Base-by-base conservation (phyloP, 2,329 filamentous ascomycete genomes). In the Fusarium metavorans region DNA sequence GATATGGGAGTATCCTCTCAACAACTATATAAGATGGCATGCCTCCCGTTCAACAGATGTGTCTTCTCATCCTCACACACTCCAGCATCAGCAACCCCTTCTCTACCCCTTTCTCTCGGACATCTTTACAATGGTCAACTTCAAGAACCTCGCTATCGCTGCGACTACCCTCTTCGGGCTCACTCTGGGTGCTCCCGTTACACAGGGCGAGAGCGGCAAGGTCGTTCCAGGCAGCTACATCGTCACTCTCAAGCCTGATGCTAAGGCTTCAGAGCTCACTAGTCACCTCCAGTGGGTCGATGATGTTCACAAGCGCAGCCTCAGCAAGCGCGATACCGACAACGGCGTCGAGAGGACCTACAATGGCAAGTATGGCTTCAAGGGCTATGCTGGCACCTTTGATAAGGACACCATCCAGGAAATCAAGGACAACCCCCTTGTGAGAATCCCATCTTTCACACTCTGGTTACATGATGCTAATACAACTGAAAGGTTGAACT, bases 181-280 rank as follows among this genome's bases (percentile, higher is more conserved):
- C 50, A 67, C 57, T 35, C 52, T 72, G 27, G 75, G 75, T 13
- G 76, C 76, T 45, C 79, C 80, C 32, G 60, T 76, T 37, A 67
- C 68, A 9, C 70, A 76, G 59, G 69, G 66, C 30, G 71, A 68
- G 60, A 60, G 71, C 11, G 70, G 65, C 43, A 35, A 75, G 35
- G 66, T 83, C 63, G 74, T 85, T 54, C 77, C 83, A 57, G 82
- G 81, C 75, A 86, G 85, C 64, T 92, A 90, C 82, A 91, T 92
- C 75, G 86, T 92, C 41, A 89, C 92, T 58, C 91, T 91, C 82
- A 89, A 91, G 81, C 83, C 83, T 72, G 86, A 85, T 62, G 84
- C 85, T 73, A 82, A 81, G 59, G 79, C 84, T 20, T 82, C 83
- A 5, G 83, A 82, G 37, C 83, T 91, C 73, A 80, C 84, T 43